These are phyloP conservation scores for Venturia carpophila DNA, from an alignment of 2,329 filamentous ascomycete genomes.

Conservation along the genomic window DNA sequence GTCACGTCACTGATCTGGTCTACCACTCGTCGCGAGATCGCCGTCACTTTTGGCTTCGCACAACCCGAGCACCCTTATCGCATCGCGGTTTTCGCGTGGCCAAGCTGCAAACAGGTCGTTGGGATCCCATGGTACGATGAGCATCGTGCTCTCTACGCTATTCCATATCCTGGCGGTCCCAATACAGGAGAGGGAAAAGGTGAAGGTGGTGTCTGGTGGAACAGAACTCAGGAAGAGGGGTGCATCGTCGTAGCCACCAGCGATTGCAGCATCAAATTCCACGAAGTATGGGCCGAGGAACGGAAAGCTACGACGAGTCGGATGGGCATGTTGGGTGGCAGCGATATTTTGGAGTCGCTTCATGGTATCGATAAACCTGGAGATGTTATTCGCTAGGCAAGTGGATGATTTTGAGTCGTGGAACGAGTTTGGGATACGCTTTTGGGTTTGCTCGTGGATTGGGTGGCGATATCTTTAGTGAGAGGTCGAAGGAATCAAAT, in stretches of 20 bases:
- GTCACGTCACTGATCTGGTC: conserved; percentile 92
- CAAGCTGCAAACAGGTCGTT: conserved; percentile 76
- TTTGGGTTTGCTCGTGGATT: not conserved
- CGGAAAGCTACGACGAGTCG: conserved; percentile 37
- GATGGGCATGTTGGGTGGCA: conserved; percentile 63
- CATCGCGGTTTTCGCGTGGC: conserved; percentile 92
- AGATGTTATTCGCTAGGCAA: conserved; percentile 32
- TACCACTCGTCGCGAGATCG: conserved; percentile 75
- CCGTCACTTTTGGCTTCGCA: conserved; percentile 87
- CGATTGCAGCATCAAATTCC: conserved; percentile 88
- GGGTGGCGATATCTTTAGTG: conserved; percentile 8
- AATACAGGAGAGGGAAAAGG: conserved; percentile 28
- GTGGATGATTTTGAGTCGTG: not conserved
- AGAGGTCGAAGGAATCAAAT: conserved; percentile 2
- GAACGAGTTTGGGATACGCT: not conserved
- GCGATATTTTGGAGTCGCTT: conserved; percentile 73
- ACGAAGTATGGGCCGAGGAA: conserved; percentile 82
- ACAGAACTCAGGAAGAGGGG: conserved; percentile 58
- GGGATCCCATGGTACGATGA: conserved; percentile 77
- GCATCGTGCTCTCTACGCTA: conserved; percentile 76
- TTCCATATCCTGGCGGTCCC: conserved; percentile 67
- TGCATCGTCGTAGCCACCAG: conserved; percentile 89
- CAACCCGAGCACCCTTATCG: conserved; percentile 83
- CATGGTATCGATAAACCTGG: conserved; percentile 72
- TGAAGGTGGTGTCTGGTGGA: conserved; percentile 48